Conservation (phyloP, 140 eudicot species). For the Oenanthe javanica region DNA sequence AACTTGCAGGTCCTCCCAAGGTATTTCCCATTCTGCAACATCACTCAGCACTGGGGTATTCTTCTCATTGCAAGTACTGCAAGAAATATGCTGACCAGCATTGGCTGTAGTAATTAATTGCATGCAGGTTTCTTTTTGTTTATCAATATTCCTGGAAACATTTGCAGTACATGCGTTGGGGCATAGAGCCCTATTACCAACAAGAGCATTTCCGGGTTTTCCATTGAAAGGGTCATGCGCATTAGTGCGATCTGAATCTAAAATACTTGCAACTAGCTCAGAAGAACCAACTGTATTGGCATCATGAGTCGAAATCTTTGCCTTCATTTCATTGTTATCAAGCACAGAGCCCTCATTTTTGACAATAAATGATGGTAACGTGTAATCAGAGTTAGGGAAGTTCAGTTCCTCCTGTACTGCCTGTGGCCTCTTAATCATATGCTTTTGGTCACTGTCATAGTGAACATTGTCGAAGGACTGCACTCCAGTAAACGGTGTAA, state of each 20-base stretch:
- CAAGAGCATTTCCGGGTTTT: constrained; percentile 4
- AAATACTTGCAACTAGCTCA: constrained; percentile 8
- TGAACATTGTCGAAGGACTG: constrained; percentile 20
- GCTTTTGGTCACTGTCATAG: neutral
- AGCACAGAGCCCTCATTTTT: constrained; percentile 5
- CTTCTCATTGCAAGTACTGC: constrained; percentile 29
- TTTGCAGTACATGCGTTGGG: constrained; percentile 11
- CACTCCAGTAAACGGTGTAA: constrained; percentile 28
- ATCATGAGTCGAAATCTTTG: constrained; percentile 20
- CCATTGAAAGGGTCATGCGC: constrained; percentile 21
- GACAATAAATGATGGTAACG: neutral
- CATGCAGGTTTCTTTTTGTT: constrained; percentile 12
- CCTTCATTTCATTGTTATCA: constrained; percentile 17
- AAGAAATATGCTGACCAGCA: constrained; percentile 13
- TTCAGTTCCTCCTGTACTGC: constrained; percentile 17
- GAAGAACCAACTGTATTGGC: constrained; percentile 16
- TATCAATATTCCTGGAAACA: neutral
- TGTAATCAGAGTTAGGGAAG: constrained; percentile 10
- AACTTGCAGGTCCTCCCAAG: constrained; percentile 88
- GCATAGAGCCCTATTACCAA: neutral
- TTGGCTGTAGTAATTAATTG: constrained; percentile 13
- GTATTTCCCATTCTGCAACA: constrained; percentile 84
- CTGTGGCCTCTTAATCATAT: neutral
- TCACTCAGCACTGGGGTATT: constrained; percentile 45
- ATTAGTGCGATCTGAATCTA: constrained; percentile 6